phyloP scores from a whole-genome alignment of 805 yeast species.

The Nakazawaea peltata region DNA sequence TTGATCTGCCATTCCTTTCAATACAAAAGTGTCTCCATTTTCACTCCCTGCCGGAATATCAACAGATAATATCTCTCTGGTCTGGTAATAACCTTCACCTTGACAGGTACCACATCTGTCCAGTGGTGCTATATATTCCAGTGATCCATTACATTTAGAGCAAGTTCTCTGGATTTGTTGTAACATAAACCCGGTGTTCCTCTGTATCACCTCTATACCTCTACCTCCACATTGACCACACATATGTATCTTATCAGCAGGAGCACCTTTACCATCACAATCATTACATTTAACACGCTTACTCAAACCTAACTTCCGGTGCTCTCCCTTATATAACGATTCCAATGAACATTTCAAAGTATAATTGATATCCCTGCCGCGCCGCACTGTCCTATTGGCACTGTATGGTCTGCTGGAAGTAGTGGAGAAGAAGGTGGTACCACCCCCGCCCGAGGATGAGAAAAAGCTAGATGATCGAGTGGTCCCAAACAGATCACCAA shows the following conservation, averaged over 20 bases:
- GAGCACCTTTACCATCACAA: conserved; percentile 50
- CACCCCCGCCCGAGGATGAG: not conserved
- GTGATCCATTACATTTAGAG: conserved; percentile 33
- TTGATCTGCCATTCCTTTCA: conserved; percentile 61
- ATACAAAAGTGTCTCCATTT: conserved; percentile 41
- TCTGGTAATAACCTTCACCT: conserved; percentile 37
- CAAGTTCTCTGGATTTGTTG: conserved; percentile 38
- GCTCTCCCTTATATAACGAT: conserved; percentile 54
- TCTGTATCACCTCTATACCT: conserved; percentile 32
- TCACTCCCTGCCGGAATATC: conserved; percentile 49
- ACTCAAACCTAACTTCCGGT: conserved; percentile 44
- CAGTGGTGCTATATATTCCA: conserved; percentile 22
- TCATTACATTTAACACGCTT: conserved; percentile 37
- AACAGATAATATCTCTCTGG: conserved; percentile 42
- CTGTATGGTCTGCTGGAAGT: not conserved
- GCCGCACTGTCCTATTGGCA: conserved; percentile 14
- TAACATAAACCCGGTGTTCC: conserved; percentile 35
- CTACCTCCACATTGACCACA: conserved; percentile 34
- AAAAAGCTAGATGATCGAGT: not conserved
- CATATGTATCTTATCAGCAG: conserved; percentile 11
- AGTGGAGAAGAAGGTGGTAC: not conserved
- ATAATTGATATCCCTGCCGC: conserved; percentile 52
- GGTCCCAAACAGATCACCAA: conserved; percentile 1
- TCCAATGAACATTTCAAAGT: conserved; percentile 40
- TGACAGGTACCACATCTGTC: conserved; percentile 33